Base-by-base conservation (phyloP, 495 filamentous ascomycete genomes). In the Xylaria sp. region DNA sequence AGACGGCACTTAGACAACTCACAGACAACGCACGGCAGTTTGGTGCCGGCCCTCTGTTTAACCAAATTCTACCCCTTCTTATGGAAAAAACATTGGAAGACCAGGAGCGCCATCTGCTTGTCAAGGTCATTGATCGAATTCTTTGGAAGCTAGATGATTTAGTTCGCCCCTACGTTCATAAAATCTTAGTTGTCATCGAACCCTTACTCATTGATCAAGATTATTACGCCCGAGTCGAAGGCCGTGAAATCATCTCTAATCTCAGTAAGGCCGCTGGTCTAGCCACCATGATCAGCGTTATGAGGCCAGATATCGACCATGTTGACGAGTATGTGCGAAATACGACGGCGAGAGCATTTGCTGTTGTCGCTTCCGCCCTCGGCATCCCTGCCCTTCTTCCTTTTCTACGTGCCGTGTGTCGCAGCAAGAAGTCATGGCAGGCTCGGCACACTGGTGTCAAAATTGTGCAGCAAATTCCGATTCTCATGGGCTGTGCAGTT, bases 1-100 rank as follows among this genome's bases (percentile, higher is more conserved):
- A 99, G 87, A 98, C 97, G 53, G 97, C 97, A n/a, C 88, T 99
- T 71, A 91, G 97, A 80, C 97, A 98, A 77, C 89, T 99, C 63
- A 99, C 97, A 33, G 97, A 99, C 78, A 98, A 98, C 80, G 97
- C 97, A 46, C 90, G 95, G 24, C 93, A 97, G 82, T 98, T 99
- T 78, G 97, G 97, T 57, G 94, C 97, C 41, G 95, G 93, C 0
- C 88, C 97, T 37, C 87, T 98, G 11, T 99, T 99, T 85, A 97
- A 98, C 81, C 97, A 99, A 81, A 98, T 99, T 71, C 88, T 99
- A 29, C 97, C 96, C 0, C 82, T 99, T 68, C 89, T 99, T 48
- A 98, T 99, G 97, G 97, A 99, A 84, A 97, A 97, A 82, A 96
- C 94, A 2, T 83, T 99, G 40, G 97, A 99, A 79, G 97, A 99